These are phyloP conservation scores for Sanghuangporus sanghuang DNA, from an alignment of 1,284 basidiomycete genomes.

Conservation along the genomic window DNA sequence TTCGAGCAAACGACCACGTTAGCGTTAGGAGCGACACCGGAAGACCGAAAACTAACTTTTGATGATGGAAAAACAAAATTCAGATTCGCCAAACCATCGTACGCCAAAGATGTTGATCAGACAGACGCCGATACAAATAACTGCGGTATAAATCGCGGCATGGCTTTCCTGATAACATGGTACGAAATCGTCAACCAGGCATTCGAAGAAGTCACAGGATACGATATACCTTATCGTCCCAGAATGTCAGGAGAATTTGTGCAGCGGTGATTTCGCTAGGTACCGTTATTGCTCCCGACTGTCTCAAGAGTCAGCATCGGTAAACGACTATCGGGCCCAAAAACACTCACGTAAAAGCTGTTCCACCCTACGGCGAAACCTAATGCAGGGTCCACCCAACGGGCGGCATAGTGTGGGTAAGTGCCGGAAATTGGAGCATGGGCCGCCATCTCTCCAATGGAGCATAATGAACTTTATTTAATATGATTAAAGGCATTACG, in stretches of 20 bases:
- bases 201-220: neutral
- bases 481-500: neutral
- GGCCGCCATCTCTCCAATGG: conserved; percentile 66
- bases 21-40: neutral
- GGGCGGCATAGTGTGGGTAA: conserved; percentile 64
- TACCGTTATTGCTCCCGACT: conserved; percentile 12
- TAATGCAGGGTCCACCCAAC: conserved; percentile 71
- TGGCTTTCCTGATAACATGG: conserved; percentile 37
- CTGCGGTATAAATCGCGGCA: conserved; percentile 57
- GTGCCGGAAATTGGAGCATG: conserved; percentile 71
- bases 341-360: conserved; percentile 12
- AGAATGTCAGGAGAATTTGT: conserved; percentile 65
- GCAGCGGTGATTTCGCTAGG: conserved; percentile 15
- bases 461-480: conserved; percentile 45
- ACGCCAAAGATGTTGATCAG: conserved; percentile 76
- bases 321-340: neutral
- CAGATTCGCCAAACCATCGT: conserved; percentile 64
- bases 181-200: neutral
- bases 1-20: neutral
- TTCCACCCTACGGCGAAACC: conserved; percentile 17
- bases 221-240: conserved; percentile 55
- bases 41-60: conserved; percentile 38
- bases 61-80: conserved; percentile 60
- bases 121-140: conserved; percentile 54
- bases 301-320: neutral